Conservation (phyloP, 441 rosid species). For the Mallotus repandus region DNA sequence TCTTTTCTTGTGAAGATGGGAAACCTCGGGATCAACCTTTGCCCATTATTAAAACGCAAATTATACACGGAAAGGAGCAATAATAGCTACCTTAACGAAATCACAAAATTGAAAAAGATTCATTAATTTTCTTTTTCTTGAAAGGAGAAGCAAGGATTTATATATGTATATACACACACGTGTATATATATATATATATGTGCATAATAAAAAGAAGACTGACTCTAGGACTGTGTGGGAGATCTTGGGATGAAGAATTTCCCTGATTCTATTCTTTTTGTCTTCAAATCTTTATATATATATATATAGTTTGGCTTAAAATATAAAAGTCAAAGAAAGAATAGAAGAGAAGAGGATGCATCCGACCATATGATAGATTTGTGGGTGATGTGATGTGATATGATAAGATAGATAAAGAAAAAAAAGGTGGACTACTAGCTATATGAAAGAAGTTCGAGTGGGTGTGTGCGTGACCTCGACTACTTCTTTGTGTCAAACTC, state of each 20-base stretch:
- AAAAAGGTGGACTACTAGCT: slow-evolving; percentile 15
- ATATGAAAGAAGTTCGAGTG: not conserved
- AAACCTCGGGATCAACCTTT: slow-evolving; percentile 15
- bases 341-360: slow-evolving; percentile 14
- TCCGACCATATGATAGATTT: not conserved
- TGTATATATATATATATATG: too few relatives aligned
- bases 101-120: too few relatives aligned
- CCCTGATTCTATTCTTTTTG: slow-evolving; percentile 54
- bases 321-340: not conserved
- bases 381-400: not conserved
- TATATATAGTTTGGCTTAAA: slow-evolving; percentile 4
- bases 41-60: not conserved
- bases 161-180: too few relatives aligned
- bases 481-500: slow-evolving; percentile 33
- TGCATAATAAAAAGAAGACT: too few relatives aligned
- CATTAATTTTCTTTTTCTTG: not conserved
- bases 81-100: too few relatives aligned
- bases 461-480: slow-evolving; percentile 32
- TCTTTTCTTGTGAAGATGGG: slow-evolving; percentile 37
- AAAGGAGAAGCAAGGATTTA: not conserved
- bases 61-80: slow-evolving; percentile 6
- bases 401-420: slow-evolving; percentile 13
- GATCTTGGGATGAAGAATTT: slow-evolving; percentile 69
- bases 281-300: slow-evolving; percentile 41
- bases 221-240: slow-evolving; percentile 35